These are phyloP conservation scores for Corymbia maculata DNA, from an alignment of 345 rosid species.

Conservation along the genomic window DNA sequence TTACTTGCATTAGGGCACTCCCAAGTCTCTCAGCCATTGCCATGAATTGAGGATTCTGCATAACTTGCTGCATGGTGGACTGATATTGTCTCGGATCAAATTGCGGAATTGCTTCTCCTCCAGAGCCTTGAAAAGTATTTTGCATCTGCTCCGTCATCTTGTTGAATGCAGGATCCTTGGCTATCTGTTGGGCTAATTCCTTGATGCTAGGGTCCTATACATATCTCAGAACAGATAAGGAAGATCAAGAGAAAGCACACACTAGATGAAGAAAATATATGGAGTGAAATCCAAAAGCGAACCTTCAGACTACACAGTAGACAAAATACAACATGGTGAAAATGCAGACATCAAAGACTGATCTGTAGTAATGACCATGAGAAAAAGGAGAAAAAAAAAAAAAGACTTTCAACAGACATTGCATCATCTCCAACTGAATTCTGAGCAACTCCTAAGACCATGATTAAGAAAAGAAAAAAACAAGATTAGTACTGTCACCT, in stretches of 20 bases:
- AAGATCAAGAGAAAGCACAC: not conserved
- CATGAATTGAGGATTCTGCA: conserved; percentile 48
- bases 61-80: conserved; percentile 42
- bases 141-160: conserved; percentile 48
- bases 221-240: not conserved
- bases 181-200: conserved; percentile 43
- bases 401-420: not conserved
- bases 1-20: conserved; percentile 67
- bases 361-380: not conserved
- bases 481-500: not conserved
- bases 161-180: conserved; percentile 39
- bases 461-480: not conserved
- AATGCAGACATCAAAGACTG: not conserved
- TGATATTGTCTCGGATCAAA: conserved; percentile 37
- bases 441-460: not conserved
- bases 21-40: conserved; percentile 48
- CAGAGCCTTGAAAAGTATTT: conserved; percentile 25
- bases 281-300: not conserved
- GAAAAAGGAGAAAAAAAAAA: not conserved
- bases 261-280: not conserved
- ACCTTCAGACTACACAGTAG: not conserved
- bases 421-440: not conserved
- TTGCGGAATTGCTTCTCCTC: conserved; percentile 17
- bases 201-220: conserved; percentile 40
- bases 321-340: not conserved